Base-by-base conservation (phyloP, 164 flowering plant species). In the Magnolia sinica region DNA sequence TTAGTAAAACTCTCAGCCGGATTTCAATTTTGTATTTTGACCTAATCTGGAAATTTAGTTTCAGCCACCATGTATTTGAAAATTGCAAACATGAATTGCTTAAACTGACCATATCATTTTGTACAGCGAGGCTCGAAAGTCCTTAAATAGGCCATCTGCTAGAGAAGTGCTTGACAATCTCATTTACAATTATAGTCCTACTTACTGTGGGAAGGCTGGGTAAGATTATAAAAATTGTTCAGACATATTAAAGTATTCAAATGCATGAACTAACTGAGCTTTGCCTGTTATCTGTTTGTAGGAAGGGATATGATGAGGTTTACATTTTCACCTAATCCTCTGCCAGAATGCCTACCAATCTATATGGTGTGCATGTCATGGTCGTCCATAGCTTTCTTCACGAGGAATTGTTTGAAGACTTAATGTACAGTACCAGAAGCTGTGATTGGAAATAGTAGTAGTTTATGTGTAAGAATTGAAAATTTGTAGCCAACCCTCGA, bases 171-270 rank as follows among this genome's bases (percentile, higher is more conserved):
- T 91, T 1, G 92, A 88, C 83, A 90, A 90, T 77, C 93, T 96
- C 52, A 94, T 96, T 70, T 96, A 96, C 85, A 96, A 96, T 76
- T 90, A 92, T 84, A 92, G 90, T 77, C 97, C 99, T 71, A 94
- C 97, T 2, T 94, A 81, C 71, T 87, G 95, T 80, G 99, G 99
- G 71, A 91, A 86, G 82, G 91, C 90, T 55, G 98, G 99, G 99
- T 96, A 88, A 86, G 86, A 72, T 9, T 11, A 19, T 49, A 55
- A 55, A 37, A 11, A 55, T 13, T 70, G 49, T 3, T 5, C 10
- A 55, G 8, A 20, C 10, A 20, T 51, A 23, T 76, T 0, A 10
- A 24, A 16, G 31, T 64, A 24, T 22, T 67, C 45, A 7, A 55
- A 13, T 29, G 16, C 0, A 6, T 76, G 66, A 11, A 50, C 23